Conservation (phyloP, 495 filamentous ascomycete species). For the Thermothielavioides terrestris region DNA sequence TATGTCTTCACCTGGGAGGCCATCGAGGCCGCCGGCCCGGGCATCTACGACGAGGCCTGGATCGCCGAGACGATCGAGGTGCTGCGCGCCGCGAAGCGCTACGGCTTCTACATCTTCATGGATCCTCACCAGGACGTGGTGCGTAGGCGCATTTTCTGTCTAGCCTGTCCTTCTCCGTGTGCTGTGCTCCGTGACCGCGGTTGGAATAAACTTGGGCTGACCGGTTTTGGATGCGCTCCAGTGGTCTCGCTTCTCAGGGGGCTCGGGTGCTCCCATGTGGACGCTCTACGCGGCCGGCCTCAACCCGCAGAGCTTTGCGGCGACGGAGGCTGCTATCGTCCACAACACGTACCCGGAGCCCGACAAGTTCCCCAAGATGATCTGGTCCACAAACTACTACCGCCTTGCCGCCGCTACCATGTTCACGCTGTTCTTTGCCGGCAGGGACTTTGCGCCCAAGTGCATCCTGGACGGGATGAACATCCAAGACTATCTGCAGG, state of each 20-base stretch:
- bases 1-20: constrained; percentile 99
- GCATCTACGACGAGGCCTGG: constrained; percentile 90
- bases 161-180: too few relatives aligned
- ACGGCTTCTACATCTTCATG: constrained; percentile 95
- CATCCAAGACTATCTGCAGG: constrained; percentile 92
- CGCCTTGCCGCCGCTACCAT: constrained; percentile 81
- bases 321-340: constrained; percentile 85
- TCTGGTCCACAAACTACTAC: constrained; percentile 96
- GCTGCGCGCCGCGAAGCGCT: constrained; percentile 72
- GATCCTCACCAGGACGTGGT: constrained; percentile 96
- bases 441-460: constrained; percentile 89
- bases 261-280: constrained; percentile 96
- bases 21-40: constrained; percentile 91
- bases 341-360: constrained; percentile 92
- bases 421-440: constrained; percentile 90
- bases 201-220: too few relatives aligned
- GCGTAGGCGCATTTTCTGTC: too few relatives aligned
- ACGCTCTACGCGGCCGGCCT: constrained; percentile 90
- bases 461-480: constrained; percentile 91
- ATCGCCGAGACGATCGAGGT: constrained; percentile 81
- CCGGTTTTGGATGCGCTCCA: constrained; percentile 28
- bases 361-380: constrained; percentile 90
- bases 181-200: too few relatives aligned
- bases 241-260: constrained; percentile 93
- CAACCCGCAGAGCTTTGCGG: constrained; percentile 73